These are phyloP conservation scores for Linum lewisii DNA, from an alignment of 345 rosid species.

Conservation along the genomic window DNA sequence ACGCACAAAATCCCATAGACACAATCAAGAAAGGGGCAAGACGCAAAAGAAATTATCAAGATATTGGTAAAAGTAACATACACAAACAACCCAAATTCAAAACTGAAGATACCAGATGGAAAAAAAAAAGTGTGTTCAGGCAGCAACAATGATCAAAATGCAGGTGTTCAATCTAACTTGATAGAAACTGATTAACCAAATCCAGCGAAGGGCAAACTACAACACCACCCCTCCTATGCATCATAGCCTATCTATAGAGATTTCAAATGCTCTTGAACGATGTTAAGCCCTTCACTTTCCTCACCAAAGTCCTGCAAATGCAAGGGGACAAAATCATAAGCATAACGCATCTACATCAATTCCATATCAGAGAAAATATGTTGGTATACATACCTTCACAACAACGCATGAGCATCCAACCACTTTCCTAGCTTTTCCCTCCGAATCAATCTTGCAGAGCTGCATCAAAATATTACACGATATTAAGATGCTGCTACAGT, in stretches of 20 bases:
- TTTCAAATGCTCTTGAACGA: constrained; percentile 42
- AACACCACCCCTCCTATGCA: background rate
- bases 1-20: no score
- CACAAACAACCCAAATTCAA: no score
- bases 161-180: background rate
- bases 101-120: no score
- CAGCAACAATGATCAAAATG: no score
- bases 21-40: no score
- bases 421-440: background rate
- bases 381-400: background rate
- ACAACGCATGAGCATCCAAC: background rate
- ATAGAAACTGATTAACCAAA: background rate
- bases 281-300: constrained; percentile 43
- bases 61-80: no score
- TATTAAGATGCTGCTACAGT: no score
- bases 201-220: background rate
- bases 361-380: no score
- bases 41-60: no score
- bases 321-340: background rate
- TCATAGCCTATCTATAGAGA: constrained; percentile 6
- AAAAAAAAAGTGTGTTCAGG: no score
- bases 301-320: constrained; percentile 51
- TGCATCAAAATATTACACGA: background rate
- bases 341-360: no score
- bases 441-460: background rate